Evolutionary conservation across 176 grass and related monocot species (phyloP), one percentile per base, ranked within the genome.

Genomic region (Pharus latifolius): DNA sequence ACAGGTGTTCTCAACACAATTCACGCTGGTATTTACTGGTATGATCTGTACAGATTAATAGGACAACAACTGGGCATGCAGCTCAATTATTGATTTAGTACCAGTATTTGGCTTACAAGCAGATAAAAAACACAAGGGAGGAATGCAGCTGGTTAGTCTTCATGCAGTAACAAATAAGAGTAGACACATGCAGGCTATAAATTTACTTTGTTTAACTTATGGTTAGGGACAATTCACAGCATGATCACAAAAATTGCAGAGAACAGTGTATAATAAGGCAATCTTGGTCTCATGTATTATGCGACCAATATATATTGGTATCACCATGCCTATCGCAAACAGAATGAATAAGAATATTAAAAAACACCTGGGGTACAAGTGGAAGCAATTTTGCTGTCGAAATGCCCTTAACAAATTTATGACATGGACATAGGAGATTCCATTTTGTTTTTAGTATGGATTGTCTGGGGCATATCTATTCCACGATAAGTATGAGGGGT

Each of bases 401-500:
- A 58, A 40, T 75, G 70, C 18, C 54, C 35, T 49, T 76, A 43
- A 34, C 28, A 66, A 49, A 19, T 19, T 48, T 48, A 47, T 66
- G 15, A 43, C 59, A 55, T 30, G 49, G 17, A 63, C 47, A 56
- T 3, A 75, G 18, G 16, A 69, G 7, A 62, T 19, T 75, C 50
- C 47, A 38, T 29, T 64, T 49, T 60, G 73, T n/a, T n/a, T n/a
- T 80, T 86, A 87, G 42, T 78, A 38, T 47, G 66, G 23, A 70
- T 17, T 46, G 25, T 44, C 61, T 9, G 51, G 12, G 49, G 67
- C 65, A 56, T 74, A 60, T 67, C 56, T 88, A 69, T 97, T 97
- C 94, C 94, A 97, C 48, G 89, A 90, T 74, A 97, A 75, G 51
- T 78, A 88, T 38, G 84, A 82, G 52, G 94, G 89, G 68, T 97